Evolutionary conservation across 768 basidiomycete species (phyloP).

Genomic region (Calocybe cyanea): DNA sequence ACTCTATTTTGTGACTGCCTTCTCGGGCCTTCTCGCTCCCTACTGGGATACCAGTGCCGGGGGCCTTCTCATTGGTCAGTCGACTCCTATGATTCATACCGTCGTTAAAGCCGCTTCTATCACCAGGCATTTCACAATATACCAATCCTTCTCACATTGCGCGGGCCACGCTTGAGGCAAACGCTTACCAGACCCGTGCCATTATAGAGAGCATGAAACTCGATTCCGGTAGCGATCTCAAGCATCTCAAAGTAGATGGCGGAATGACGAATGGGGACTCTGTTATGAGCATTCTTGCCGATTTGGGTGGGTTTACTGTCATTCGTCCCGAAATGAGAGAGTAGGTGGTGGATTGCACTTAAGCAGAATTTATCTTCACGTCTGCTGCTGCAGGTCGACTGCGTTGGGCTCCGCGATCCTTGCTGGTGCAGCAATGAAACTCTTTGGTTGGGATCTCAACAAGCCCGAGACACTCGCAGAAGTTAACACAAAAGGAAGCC

Average conservation of each 20-base stretch:
- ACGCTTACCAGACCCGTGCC: constrained; percentile 92
- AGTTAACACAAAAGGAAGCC: constrained; percentile 84
- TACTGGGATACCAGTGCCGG: constrained; percentile 96
- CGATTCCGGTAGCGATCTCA: constrained; percentile 77
- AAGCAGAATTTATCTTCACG: background rate
- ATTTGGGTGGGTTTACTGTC: constrained; percentile 90
- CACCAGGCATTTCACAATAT: constrained; percentile 71
- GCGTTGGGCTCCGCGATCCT: constrained; percentile 93
- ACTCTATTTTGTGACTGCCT: constrained; percentile 95
- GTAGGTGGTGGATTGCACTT: constrained; percentile 44
- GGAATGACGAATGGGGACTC: constrained; percentile 95
- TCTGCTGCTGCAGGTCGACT: constrained; percentile 66
- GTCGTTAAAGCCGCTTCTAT: background rate
- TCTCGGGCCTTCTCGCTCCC: constrained; percentile 92
- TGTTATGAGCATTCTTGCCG: constrained; percentile 82
- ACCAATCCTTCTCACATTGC: constrained; percentile 92
- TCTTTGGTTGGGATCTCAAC: constrained; percentile 90
- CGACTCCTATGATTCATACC: background rate
- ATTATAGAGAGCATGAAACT: constrained; percentile 94
- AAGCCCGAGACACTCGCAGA: constrained; percentile 78
- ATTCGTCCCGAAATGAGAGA: constrained; percentile 96
- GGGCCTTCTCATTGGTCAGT: constrained; percentile 74
- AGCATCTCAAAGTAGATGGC: constrained; percentile 94
- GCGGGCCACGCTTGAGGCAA: constrained; percentile 93
- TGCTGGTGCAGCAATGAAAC: constrained; percentile 80